phyloP scores from a whole-genome alignment of 164 flowering plant species.

The Protea cynaroides region DNA sequence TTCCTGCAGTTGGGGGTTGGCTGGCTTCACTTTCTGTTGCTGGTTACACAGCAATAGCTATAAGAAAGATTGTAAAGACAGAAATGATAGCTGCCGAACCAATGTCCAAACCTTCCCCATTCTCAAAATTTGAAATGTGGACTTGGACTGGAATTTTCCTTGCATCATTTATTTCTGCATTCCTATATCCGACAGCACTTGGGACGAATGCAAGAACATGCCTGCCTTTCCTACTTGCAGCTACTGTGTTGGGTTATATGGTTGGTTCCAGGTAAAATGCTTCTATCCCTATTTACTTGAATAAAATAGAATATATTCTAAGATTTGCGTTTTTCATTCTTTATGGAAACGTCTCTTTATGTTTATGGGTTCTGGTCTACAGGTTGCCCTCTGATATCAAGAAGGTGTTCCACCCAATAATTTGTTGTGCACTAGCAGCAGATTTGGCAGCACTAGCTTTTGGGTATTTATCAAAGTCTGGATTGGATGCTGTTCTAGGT shows the following conservation, averaged over 20 bases:
- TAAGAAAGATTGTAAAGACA: slow-evolving; percentile 80
- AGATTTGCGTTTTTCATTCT: background rate
- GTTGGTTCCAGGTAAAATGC: slow-evolving; percentile 74
- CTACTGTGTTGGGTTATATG: slow-evolving; percentile 88
- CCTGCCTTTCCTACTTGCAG: slow-evolving; percentile 86
- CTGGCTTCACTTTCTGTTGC: slow-evolving; percentile 84
- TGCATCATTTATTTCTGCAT: slow-evolving; percentile 52
- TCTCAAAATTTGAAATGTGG: slow-evolving; percentile 60
- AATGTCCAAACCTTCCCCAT: slow-evolving; percentile 79
- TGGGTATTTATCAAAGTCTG: slow-evolving; percentile 65
- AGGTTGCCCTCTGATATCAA: slow-evolving; percentile 75
- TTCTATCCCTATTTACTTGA: background rate
- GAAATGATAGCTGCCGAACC: slow-evolving; percentile 88
- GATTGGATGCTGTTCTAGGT: slow-evolving; percentile 85
- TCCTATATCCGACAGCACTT: slow-evolving; percentile 52
- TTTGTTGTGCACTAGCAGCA: slow-evolving; percentile 79
- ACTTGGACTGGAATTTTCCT: slow-evolving; percentile 65
- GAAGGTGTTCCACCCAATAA: slow-evolving; percentile 86
- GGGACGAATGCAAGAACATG: slow-evolving; percentile 84
- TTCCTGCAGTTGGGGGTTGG: slow-evolving; percentile 85
- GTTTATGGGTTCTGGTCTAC: slow-evolving; percentile 12
- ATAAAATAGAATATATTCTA: background rate
- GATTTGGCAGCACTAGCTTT: slow-evolving; percentile 75
- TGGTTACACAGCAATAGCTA: slow-evolving; percentile 91
- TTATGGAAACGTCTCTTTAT: background rate